Percentiles rank a stretch among this genome's conserved stretches.
Evolutionary conservation across 495 filamentous ascomycete species (phyloP).

Genomic region (Podospora pseudopauciseta): DNA sequence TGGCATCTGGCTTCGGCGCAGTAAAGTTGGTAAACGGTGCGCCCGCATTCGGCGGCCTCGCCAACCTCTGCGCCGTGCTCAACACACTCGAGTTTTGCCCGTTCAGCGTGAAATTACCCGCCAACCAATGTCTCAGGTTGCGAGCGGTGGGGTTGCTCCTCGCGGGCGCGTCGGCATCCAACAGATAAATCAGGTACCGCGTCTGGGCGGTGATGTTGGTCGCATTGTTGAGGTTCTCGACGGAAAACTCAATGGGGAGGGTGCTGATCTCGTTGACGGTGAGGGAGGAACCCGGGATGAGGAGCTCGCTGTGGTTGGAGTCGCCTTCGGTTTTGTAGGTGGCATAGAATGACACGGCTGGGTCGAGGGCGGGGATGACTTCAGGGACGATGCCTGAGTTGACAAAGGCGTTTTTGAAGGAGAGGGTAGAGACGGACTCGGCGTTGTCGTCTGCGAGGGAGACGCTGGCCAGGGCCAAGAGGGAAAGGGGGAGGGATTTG

Average conservation of each 20-base stretch:
- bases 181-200: constrained; percentile 27
- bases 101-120: constrained; percentile 26
- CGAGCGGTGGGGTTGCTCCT: constrained; percentile 23
- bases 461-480: constrained; percentile 13
- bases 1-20: constrained; percentile 15
- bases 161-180: constrained; percentile 27
- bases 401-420: constrained; percentile 26
- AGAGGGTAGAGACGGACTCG: constrained; percentile 20
- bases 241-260: constrained; percentile 26
- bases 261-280: constrained; percentile 16
- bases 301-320: constrained; percentile 18
- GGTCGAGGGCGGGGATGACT: constrained; percentile 28
- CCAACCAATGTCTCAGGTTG: constrained; percentile 28
- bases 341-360: constrained; percentile 28
- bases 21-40: constrained; percentile 27
- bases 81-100: constrained; percentile 19
- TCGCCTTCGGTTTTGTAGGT: constrained; percentile 20
- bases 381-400: constrained; percentile 29
- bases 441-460: constrained; percentile 21
- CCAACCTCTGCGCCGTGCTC: constrained; percentile 24
- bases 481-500: constrained; percentile 7
- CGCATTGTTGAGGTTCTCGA: constrained; percentile 29
- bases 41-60: constrained; percentile 5
- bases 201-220: constrained; percentile 23
- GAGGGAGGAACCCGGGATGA: constrained; percentile 20